Base-by-base conservation (phyloP, 2,329 filamentous ascomycete genomes). In the Diplodia seriata region DNA sequence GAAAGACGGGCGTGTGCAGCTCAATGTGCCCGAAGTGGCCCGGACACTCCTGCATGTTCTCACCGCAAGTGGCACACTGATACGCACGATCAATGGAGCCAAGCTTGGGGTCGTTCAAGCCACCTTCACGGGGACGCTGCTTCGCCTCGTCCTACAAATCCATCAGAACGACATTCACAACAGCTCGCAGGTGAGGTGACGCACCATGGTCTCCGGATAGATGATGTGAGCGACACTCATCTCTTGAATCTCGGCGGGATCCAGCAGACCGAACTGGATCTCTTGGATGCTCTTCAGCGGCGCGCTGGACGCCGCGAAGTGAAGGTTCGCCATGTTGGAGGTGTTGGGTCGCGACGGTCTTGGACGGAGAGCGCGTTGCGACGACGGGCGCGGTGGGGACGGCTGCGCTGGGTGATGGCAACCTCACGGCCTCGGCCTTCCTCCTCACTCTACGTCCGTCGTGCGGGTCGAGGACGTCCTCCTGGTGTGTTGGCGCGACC, bases 11-110 rank as follows among this genome's bases (percentile, higher is more conserved):
- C 78, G 93, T 94, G 51, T 95, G 94, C 73, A 99, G 87, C 82
- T 99, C 96, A 75, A 99, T 99, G 81, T 99, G 96, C 71, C 95
- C 95, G 79, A 99, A 99, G 80, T 99, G 95, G 69, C 95, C 95
- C 69, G 95, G 94, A 80, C 95, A 99, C 79, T 97, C 93, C 71
- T 91, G 90, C 87, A 97, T 97, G 76, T 92, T 91, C 82, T 99
- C 94, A 72, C 94, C 91, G 81, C 95, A 99, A 59, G 96, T 98
- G 77, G 91, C 94, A 84, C 95, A 99, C 81, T 93, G 93, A 84
- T 93, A 96, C 78, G 93, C 91, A 72, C 95, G 90, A 80, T 99
- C 96, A 79, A 99, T 97, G 61, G 95, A 97, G 68, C 95, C 95
- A 63, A 99, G 90, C 74, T 94, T 91, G 72, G 95, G 94, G 78